Evolutionary conservation across 179 eudicot species (phyloP).

Genomic region (Dionaea muscipula): DNA sequence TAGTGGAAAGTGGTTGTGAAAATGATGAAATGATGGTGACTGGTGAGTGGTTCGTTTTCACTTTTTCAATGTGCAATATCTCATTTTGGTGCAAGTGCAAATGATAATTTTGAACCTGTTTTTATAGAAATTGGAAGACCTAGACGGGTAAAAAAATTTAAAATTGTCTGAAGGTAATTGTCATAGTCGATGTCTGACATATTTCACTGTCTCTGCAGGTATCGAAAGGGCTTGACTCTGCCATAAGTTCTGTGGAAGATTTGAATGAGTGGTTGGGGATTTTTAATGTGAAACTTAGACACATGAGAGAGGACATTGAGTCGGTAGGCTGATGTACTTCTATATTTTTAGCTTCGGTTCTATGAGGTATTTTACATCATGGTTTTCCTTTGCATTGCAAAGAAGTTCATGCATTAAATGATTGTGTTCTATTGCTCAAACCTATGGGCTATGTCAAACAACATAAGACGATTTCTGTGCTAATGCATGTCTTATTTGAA

Average conservation of each 20-base stretch:
- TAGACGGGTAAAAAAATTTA: too few relatives aligned
- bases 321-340: slow-evolving; percentile 45
- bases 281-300: slow-evolving; percentile 87
- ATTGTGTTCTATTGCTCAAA: not conserved
- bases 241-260: slow-evolving; percentile 72
- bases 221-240: slow-evolving; percentile 60
- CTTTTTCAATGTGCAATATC: too few relatives aligned
- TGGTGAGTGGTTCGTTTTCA: too few relatives aligned
- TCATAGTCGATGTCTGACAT: slow-evolving; percentile 5
- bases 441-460: too few relatives aligned
- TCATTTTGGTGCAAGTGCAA: too few relatives aligned
- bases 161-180: too few relatives aligned
- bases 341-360: not conserved
- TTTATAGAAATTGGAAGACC: too few relatives aligned
- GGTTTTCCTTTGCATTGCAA: not conserved
- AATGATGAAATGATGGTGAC: too few relatives aligned
- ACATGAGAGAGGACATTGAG: slow-evolving; percentile 98
- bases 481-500: too few relatives aligned
- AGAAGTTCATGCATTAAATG: not conserved
- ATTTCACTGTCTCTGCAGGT: slow-evolving; percentile 39
- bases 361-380: not conserved
- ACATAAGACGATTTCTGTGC: too few relatives aligned
- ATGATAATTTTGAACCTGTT: too few relatives aligned
- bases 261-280: slow-evolving; percentile 98
- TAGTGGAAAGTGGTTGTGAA: too few relatives aligned